Base-by-base conservation (phyloP, 108 stramenopile species). In the Conticribra guillardii region DNA sequence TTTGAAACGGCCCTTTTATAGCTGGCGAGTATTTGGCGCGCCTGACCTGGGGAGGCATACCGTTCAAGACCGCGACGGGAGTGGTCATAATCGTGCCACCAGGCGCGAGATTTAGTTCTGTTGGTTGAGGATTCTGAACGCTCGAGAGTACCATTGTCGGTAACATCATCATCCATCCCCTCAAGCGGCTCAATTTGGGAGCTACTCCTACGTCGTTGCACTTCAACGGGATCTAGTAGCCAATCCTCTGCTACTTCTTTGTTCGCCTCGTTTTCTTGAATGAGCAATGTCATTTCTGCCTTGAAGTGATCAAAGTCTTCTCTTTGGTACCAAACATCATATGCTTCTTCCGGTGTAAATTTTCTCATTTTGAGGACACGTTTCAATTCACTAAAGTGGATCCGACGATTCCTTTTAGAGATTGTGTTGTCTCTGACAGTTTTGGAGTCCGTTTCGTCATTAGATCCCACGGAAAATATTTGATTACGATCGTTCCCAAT, bases 11-110 rank as follows among this genome's bases (percentile, higher is more conserved):
- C 85, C 9, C 64, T 76, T 34, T 73, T 71, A 16, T 91, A 90
- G 63, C 87, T 89, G 27, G 67, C 74, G 16, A 91, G 85, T 24
- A 90, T 84, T 62, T 91, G 87, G 21, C 86, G 60, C 28, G 89
- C 93, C 69, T 94, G 89, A 46, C 88, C 86, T 19, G 87, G 80
- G 16, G 89, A 88, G 15, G 88, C 93, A 71, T 91, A 89, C 37
- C 90, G 88, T 67, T 94, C 93, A 51, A 94, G 71, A 14, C 93
- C 93, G 18, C 93, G 67, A 23, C 93, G 83, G 1, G 88, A 89
- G 65, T 94, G 93, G 19, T 90, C 89, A 73, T 91, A 94, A 33
- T 84, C 78, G 71, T 88, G 87, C 93, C 93, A 94, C 93, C 93
- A 94, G 0, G 76, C 26, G 1, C 76, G 60, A 64, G 47, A 34